phyloP scores from a whole-genome alignment of 2,329 filamentous ascomycete genomes.

The Beauveria sp. region DNA sequence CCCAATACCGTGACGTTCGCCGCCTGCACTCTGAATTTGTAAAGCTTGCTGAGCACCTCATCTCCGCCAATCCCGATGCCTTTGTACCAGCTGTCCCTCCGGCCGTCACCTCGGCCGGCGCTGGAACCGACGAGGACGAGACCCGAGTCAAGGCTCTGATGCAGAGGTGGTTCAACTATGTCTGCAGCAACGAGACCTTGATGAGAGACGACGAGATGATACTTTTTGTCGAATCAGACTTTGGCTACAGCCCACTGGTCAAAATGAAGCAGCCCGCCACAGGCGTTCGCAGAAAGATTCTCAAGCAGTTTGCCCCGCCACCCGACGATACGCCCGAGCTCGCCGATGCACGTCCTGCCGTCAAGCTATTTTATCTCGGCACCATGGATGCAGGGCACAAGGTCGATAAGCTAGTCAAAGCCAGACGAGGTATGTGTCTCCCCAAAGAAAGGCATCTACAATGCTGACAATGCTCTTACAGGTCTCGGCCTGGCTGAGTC shows the following conservation, averaged over 20 bases:
- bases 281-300: slow-evolving; percentile 84
- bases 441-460: neutral
- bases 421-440: slow-evolving; percentile 62
- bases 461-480: slow-evolving; percentile 31
- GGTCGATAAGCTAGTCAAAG: slow-evolving; percentile 88
- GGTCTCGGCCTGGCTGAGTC: slow-evolving; percentile 86
- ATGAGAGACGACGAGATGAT: slow-evolving; percentile 97
- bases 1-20: slow-evolving; percentile 94
- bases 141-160: slow-evolving; percentile 77
- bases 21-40: slow-evolving; percentile 92
- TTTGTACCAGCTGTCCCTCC: slow-evolving; percentile 91
- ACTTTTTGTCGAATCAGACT: slow-evolving; percentile 97
- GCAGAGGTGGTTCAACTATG: slow-evolving; percentile 91
- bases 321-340: slow-evolving; percentile 96
- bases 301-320: slow-evolving; percentile 97
- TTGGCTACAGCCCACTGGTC: slow-evolving; percentile 92
- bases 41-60: slow-evolving; percentile 91
- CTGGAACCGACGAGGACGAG: slow-evolving; percentile 95
- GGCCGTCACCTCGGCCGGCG: slow-evolving; percentile 87
- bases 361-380: slow-evolving; percentile 92
- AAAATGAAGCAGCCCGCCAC: slow-evolving; percentile 96
- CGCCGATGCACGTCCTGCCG: slow-evolving; percentile 77
- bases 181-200: slow-evolving; percentile 85
- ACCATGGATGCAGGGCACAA: slow-evolving; percentile 98
- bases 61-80: slow-evolving; percentile 95